Percentiles rank a stretch among this genome's conserved stretches.
Evolutionary conservation across 2,329 filamentous ascomycete species (phyloP).

Genomic region (Pseudogymnoascus sp.): DNA sequence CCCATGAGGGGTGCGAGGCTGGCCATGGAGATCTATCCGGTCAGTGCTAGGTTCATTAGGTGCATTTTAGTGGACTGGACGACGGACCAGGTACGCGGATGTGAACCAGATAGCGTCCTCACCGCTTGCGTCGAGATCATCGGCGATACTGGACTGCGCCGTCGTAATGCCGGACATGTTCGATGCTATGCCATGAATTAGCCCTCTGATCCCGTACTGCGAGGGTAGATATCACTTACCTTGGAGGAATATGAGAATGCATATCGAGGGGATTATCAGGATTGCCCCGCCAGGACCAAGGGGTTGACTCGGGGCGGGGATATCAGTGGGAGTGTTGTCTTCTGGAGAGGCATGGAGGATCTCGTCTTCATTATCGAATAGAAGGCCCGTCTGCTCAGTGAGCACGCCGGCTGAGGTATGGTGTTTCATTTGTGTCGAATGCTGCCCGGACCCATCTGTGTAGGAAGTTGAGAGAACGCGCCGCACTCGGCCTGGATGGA

Average conservation of each 20-base stretch:
- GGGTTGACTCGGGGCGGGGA: conserved; percentile 17
- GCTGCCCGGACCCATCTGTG: not conserved
- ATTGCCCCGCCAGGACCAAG: conserved; percentile 28
- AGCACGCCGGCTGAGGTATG: not conserved
- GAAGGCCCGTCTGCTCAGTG: not conserved
- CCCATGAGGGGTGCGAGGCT: conserved; percentile 61
- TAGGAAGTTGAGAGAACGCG: not conserved
- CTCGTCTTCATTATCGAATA: not conserved
- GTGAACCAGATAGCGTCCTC: conserved; percentile 68
- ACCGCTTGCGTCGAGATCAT: conserved; percentile 65
- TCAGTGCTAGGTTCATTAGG: not conserved
- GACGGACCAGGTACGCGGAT: conserved; percentile 56
- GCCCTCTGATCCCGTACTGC: not conserved
- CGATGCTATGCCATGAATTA: conserved; percentile 25
- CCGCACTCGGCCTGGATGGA: not conserved
- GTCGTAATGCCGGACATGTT: conserved; percentile 80
- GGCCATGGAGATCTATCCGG: conserved; percentile 42
- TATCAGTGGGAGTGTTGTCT: not conserved
- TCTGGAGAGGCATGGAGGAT: not conserved
- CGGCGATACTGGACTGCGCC: conserved; percentile 67
- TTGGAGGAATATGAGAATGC: conserved; percentile 51
- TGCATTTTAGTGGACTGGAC: not conserved
- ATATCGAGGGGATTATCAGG: conserved; percentile 45
- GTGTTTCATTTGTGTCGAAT: not conserved
- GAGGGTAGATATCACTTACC: conserved; percentile 30